Evolutionary conservation across 140 eudicot genomes (phyloP), one percentile per base, ranked within the genome.

Genomic region (Oenanthe javanica): DNA sequence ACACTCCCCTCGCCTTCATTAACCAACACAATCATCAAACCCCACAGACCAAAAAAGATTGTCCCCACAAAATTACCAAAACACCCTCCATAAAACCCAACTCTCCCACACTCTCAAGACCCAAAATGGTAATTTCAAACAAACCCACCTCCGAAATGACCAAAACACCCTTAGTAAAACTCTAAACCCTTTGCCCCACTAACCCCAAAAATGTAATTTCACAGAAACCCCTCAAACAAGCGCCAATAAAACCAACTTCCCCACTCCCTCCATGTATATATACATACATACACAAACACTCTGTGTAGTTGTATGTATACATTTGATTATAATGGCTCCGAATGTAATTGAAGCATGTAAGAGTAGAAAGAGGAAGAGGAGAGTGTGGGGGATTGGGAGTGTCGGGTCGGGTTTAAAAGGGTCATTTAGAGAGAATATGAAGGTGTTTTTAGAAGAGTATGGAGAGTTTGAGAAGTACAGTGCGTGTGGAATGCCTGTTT

Each of bases 371-470:
- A 21, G 88, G 80, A 81, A 84, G n/a, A 83, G 83, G 47, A 84
- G 82, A 48, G 80, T 84, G 57, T 86, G 80, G 43, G 88, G 85
- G 61, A 85, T 85, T 79, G 79, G 74, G 11, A 82, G 78, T 25
- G 83, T 85, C 40, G 85, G 79, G 52, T 9, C 61, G 19, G 75
- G 74, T 79, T 75, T 81, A 27, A 75, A 80, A 0, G 84, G 85
- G 27, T 82, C 96, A 0, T 92, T 90, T 76, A 85, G 97, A 47
- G 97, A 92, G 9, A 92, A 78, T 50, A 77, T 92, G 25, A 84
- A 88, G 21, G 27, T 81, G 43, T 92, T 92, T 82, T 88, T 92
- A 3, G 61, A 82, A 1, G 87, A 87, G 38, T 84, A 71, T 51
- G 87, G 88, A 1, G 89, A 87, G 16, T 70, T 81, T 23, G 82